Evolutionary conservation across 225 moss, liverwort and hornwort species (phyloP).

Genomic region (Antitrichia curtipendula): DNA sequence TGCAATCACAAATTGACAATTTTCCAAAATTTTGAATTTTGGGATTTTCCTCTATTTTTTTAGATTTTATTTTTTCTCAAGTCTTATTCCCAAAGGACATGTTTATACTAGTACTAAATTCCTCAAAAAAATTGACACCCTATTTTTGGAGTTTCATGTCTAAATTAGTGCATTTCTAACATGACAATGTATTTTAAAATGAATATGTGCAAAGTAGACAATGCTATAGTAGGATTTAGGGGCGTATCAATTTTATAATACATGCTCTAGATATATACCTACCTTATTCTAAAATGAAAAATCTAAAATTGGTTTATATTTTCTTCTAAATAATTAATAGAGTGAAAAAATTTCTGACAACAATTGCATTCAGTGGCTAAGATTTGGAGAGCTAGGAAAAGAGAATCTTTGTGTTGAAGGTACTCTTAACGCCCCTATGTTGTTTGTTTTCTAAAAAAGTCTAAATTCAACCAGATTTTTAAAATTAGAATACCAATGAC

Average conservation of each 20-base stretch:
- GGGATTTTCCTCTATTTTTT: background rate
- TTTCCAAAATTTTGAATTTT: background rate
- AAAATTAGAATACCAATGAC: background rate
- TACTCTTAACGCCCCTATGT: accelerated
- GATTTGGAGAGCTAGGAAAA: accelerated
- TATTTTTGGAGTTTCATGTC: background rate
- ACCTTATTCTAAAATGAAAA: too few relatives aligned
- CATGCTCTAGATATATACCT: too few relatives aligned
- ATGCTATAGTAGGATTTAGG: background rate
- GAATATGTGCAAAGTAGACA: background rate
- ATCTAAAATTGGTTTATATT: too few relatives aligned
- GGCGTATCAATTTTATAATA: too few relatives aligned
- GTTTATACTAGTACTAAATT: too few relatives aligned
- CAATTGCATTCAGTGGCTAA: background rate
- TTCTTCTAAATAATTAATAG: too few relatives aligned
- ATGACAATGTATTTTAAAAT: background rate
- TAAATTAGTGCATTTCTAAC: background rate
- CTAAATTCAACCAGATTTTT: background rate
- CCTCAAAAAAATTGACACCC: too few relatives aligned
- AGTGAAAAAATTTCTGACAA: too few relatives aligned
- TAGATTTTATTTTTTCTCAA: too few relatives aligned
- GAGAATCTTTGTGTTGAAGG: background rate
- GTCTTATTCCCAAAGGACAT: too few relatives aligned
- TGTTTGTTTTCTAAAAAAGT: accelerated
- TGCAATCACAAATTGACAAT: too few relatives aligned